These are phyloP conservation scores for Macroventuria anomochaeta DNA, from an alignment of 2,329 filamentous ascomycete species.

Conservation along the genomic window DNA sequence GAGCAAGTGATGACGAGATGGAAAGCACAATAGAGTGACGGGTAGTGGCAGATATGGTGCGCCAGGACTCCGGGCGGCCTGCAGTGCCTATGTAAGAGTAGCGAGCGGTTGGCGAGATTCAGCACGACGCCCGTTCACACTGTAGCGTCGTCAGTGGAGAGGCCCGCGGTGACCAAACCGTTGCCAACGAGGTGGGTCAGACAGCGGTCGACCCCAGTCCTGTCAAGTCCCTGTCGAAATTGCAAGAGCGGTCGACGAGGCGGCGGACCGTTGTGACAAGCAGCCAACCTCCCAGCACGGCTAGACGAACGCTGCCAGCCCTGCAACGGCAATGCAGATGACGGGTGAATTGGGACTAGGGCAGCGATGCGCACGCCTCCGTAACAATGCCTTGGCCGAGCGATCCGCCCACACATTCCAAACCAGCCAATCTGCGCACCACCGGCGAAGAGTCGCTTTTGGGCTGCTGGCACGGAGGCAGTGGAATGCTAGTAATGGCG, in stretches of 20 bases:
- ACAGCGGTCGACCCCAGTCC: slow-evolving; percentile 42
- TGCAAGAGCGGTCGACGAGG: slow-evolving; percentile 45
- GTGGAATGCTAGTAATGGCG: slow-evolving; percentile 22
- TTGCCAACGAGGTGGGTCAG: slow-evolving; percentile 49
- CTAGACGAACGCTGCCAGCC: slow-evolving; percentile 41
- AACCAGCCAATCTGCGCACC: slow-evolving; percentile 46
- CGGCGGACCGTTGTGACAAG: slow-evolving; percentile 48
- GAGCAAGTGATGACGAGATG: slow-evolving; percentile 29
- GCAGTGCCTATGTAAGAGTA: slow-evolving; percentile 48
- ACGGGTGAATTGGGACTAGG: slow-evolving; percentile 39
- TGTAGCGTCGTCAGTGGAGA: slow-evolving; percentile 40
- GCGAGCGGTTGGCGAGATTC: slow-evolving; percentile 46
- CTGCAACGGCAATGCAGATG: slow-evolving; percentile 53
- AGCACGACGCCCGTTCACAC: slow-evolving; percentile 42
- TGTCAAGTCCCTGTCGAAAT: slow-evolving; percentile 45
- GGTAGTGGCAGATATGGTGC: slow-evolving; percentile 39
- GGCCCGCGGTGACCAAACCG: slow-evolving; percentile 42
- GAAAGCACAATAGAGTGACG: slow-evolving; percentile 27
- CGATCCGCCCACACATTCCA: slow-evolving; percentile 46
- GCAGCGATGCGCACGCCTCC: slow-evolving; percentile 42
- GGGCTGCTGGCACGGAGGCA: slow-evolving; percentile 44
- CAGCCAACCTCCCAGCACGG: slow-evolving; percentile 40
- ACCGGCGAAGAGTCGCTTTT: slow-evolving; percentile 49
- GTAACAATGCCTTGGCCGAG: slow-evolving; percentile 42
- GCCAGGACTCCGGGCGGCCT: slow-evolving; percentile 45